These are phyloP conservation scores for Adiantum capillusveneris DNA, from an alignment of 75 land plant species.

Conservation along the genomic window DNA sequence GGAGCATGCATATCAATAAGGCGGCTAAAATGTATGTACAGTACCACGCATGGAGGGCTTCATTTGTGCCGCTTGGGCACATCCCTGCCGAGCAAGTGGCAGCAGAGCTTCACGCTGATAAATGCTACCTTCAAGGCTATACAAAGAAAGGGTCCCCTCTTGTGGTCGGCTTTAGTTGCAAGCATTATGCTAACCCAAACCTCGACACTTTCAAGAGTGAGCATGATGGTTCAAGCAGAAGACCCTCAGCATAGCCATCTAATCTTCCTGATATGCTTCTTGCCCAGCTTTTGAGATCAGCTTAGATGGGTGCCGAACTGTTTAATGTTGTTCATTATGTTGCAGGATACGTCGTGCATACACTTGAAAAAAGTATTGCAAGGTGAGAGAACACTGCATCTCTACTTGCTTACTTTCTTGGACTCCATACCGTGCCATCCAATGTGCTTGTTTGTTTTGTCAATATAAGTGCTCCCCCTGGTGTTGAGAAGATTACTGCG, in stretches of 20 bases:
- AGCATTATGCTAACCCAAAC: slow-evolving; percentile 34
- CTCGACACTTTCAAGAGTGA: slow-evolving; percentile 41
- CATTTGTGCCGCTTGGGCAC: slow-evolving; percentile 38
- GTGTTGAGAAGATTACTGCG: slow-evolving; percentile 42
- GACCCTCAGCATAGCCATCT: too few species aligned
- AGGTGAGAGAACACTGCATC: slow-evolving; percentile 18
- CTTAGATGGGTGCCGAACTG: background rate
- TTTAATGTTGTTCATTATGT: slow-evolving; percentile 2
- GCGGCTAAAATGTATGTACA: slow-evolving; percentile 54
- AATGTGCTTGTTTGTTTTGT: background rate
- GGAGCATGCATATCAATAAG: slow-evolving; percentile 37
- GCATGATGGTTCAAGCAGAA: too few species aligned
- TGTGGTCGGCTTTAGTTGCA: slow-evolving; percentile 21
- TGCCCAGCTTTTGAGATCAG: too few species aligned
- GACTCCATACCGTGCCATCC: background rate
- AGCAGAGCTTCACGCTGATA: slow-evolving; percentile 30
- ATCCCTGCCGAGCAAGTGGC: slow-evolving; percentile 33
- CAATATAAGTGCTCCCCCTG: slow-evolving; percentile 9
- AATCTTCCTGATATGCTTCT: too few species aligned
- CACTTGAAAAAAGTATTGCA: slow-evolving; percentile 45
- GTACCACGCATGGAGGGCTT: slow-evolving; percentile 44
- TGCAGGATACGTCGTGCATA: slow-evolving; percentile 50
- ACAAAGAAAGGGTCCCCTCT: slow-evolving; percentile 30
- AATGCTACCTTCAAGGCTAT: slow-evolving; percentile 34
- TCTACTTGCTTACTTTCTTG: too few species aligned